Evolutionary conservation across 148 eudicot genomes (phyloP).

Genomic region (Vaccinium darrowii): DNA sequence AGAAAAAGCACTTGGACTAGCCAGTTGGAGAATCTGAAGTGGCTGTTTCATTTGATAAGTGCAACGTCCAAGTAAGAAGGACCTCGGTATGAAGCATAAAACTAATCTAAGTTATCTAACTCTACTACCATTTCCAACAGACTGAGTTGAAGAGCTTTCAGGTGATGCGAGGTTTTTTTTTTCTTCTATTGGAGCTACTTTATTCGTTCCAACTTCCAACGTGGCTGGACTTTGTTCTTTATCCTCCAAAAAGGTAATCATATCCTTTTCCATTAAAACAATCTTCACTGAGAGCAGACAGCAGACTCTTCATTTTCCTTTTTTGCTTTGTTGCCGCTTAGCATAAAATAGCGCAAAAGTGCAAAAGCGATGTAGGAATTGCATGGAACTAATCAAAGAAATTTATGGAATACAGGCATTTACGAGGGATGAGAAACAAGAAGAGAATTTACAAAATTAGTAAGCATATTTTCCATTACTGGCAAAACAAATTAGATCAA

Average conservation of each 20-base stretch:
- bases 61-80: constrained; percentile 1
- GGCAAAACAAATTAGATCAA: constrained; percentile 13
- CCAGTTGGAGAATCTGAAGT: background rate
- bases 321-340: background rate
- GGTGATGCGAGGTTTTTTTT: background rate
- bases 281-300: background rate
- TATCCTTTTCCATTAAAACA: background rate
- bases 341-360: background rate
- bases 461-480: constrained; percentile 5
- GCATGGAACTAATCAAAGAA: background rate
- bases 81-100: constrained; percentile 5
- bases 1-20: background rate
- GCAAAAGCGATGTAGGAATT: background rate
- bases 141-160: background rate
- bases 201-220: constrained; percentile 1
- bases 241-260: background rate
- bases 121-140: background rate
- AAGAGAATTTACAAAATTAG: constrained; percentile 17
- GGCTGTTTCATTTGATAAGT: constrained; percentile 3
- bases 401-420: background rate
- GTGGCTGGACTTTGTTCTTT: constrained; percentile 14
- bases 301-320: background rate
- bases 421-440: background rate
- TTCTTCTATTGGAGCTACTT: background rate
- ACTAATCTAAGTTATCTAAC: background rate